These are phyloP conservation scores for Exutisphaerella laricina DNA, from an alignment of 2,329 filamentous ascomycete species.

Conservation along the genomic window DNA sequence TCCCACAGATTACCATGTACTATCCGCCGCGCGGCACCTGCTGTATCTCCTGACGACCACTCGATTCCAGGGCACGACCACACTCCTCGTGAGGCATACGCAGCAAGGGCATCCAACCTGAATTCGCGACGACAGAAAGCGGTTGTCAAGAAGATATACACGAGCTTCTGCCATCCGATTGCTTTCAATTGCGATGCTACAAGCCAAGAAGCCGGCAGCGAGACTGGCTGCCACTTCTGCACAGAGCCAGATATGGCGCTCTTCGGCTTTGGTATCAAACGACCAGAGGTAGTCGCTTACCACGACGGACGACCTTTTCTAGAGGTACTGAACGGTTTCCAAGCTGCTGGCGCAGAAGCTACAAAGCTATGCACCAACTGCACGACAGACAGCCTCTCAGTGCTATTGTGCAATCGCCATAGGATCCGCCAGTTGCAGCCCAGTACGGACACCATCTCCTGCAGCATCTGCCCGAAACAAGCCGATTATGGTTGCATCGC, in stretches of 20 bases:
- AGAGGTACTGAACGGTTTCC: conserved; percentile 29
- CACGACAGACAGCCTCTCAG: conserved; percentile 31
- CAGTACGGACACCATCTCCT: conserved; percentile 29
- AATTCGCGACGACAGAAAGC: conserved; percentile 6
- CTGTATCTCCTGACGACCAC: neutral
- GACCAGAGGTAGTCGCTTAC: conserved; percentile 29
- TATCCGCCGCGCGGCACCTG: neutral
- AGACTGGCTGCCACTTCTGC: conserved; percentile 39
- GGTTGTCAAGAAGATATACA: conserved; percentile 28
- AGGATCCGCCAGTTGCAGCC: conserved; percentile 13
- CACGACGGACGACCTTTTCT: conserved; percentile 32
- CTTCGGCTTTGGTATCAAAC: conserved; percentile 31
- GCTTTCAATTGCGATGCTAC: conserved; percentile 32
- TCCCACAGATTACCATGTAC: conserved; percentile 4
- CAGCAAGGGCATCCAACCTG: neutral
- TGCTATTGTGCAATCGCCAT: conserved; percentile 35
- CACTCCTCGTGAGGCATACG: too few relatives aligned
- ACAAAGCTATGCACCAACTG: conserved; percentile 39
- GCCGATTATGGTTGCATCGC: conserved; percentile 35
- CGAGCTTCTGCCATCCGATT: conserved; percentile 39
- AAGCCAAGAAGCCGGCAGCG: conserved; percentile 6
- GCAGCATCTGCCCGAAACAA: conserved; percentile 38
- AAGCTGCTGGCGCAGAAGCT: conserved; percentile 23
- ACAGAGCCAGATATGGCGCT: conserved; percentile 34
- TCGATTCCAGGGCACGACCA: too few relatives aligned